A percentile compares a stretch with the other conserved stretches of the same genome.
These are phyloP conservation scores for Tetrapyrgos nigripes DNA, from an alignment of 1,284 basidiomycete species.

Conservation along the genomic window DNA sequence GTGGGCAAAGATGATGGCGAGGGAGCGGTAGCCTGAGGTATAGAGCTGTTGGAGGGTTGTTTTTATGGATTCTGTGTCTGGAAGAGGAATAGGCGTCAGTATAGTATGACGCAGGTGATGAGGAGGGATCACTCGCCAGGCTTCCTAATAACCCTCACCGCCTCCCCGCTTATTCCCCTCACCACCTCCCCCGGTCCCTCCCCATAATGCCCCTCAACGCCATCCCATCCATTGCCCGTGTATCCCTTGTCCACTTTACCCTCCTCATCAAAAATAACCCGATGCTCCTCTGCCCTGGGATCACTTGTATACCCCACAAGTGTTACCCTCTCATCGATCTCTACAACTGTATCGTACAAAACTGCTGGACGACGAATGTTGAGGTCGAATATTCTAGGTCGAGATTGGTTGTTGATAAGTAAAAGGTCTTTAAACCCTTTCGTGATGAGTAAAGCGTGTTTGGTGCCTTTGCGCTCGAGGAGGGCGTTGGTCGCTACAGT, in stretches of 20 bases:
- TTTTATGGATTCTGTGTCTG: slow-evolving; percentile 56
- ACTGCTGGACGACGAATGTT: slow-evolving; percentile 83
- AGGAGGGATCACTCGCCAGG: slow-evolving; percentile 56
- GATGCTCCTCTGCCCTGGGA: slow-evolving; percentile 78
- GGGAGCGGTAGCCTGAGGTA: slow-evolving; percentile 79
- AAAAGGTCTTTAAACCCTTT: slow-evolving; percentile 93
- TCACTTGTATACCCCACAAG: slow-evolving; percentile 94
- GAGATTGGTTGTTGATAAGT: slow-evolving; percentile 91
- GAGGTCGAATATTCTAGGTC: slow-evolving; percentile 90
- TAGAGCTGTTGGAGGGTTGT: slow-evolving; percentile 73
- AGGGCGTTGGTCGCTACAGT: slow-evolving; percentile 98
- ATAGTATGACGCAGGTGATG: neutral
- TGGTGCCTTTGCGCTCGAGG: slow-evolving; percentile 92
- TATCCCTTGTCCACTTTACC: slow-evolving; percentile 76
- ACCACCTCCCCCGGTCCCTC: slow-evolving; percentile 85
- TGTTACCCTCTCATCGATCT: slow-evolving; percentile 95
- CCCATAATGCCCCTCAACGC: slow-evolving; percentile 53
- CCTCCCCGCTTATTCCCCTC: slow-evolving; percentile 88
- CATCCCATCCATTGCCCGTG: slow-evolving; percentile 77
- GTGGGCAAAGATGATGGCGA: slow-evolving; percentile 89
- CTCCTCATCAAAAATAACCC: slow-evolving; percentile 74
- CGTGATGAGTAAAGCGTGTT: slow-evolving; percentile 92
- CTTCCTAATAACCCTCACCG: slow-evolving; percentile 83
- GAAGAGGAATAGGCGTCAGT: neutral
- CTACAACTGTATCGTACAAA: slow-evolving; percentile 83